Percentiles rank a stretch among this genome's conserved stretches.
phyloP scores from a whole-genome alignment of 768 basidiomycete species.

The Auriscalpium microsporum region DNA sequence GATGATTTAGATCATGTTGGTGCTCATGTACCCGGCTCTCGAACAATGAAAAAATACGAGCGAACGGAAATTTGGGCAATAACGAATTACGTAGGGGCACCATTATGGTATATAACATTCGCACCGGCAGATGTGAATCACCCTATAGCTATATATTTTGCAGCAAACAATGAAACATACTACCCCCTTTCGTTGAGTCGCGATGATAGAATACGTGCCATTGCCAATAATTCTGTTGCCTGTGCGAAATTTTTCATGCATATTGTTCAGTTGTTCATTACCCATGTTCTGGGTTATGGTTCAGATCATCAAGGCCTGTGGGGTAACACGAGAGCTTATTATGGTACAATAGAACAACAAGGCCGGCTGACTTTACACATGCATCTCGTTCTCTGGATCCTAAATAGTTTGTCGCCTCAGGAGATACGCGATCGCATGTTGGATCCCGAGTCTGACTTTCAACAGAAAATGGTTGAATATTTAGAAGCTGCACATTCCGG shows the following conservation, averaged over 20 bases:
- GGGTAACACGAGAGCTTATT: conserved; percentile 14
- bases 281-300: conserved; percentile 1
- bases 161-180: conserved; percentile 2
- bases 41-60: conserved; percentile 5
- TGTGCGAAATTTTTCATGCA: conserved; percentile 13
- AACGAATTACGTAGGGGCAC: conserved; percentile 8
- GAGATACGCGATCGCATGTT: conserved; percentile 12
- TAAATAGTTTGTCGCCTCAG: conserved; percentile 7
- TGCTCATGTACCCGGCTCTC: conserved; percentile 11
- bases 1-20: conserved; percentile 9
- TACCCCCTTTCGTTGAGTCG: background rate
- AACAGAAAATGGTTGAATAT: conserved; percentile 4
- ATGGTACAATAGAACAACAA: too few relatives aligned
- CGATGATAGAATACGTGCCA: background rate
- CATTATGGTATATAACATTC: conserved; percentile 18
- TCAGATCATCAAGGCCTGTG: conserved; percentile 1
- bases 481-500: conserved; percentile 11
- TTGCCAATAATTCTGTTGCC: conserved; percentile 12
- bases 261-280: conserved; percentile 11
- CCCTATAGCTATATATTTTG: conserved; percentile 12
- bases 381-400: conserved; percentile 15
- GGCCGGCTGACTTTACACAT: conserved; percentile 18
- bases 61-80: conserved; percentile 16
- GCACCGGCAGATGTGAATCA: conserved; percentile 14
- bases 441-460: conserved; percentile 6